These are phyloP conservation scores for Trichoderma sp. DNA, from an alignment of 2,329 filamentous ascomycete genomes.

Conservation along the genomic window DNA sequence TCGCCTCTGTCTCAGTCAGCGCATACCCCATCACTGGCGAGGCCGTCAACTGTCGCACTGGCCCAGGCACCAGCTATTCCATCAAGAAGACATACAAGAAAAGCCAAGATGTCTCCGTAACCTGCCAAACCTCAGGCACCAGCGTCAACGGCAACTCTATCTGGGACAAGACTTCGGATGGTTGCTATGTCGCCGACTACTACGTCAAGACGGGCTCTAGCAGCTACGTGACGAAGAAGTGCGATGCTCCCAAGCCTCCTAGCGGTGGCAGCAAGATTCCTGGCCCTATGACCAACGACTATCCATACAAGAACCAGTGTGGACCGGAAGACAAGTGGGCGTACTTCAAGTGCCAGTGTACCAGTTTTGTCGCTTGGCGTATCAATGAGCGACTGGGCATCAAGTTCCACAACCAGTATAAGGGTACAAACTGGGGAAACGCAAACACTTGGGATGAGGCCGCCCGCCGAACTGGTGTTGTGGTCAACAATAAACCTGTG, in stretches of 20 bases:
- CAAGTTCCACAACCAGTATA: constrained; percentile 26
- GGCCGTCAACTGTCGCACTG: constrained; percentile 22
- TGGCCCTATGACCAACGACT: constrained; percentile 24
- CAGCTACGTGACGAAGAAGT: constrained; percentile 14
- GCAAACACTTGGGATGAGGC: constrained; percentile 26
- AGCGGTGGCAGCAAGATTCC: neutral
- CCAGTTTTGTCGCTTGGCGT: constrained; percentile 27
- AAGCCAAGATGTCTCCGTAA: constrained; percentile 19
- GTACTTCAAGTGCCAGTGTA: constrained; percentile 26
- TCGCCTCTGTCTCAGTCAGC: constrained; percentile 2
- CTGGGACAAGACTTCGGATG: constrained; percentile 22
- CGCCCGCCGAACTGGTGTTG: constrained; percentile 18
- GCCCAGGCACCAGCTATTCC: constrained; percentile 16
- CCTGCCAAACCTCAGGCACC: constrained; percentile 22
- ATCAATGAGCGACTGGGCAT: constrained; percentile 25
- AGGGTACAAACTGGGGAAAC: constrained; percentile 25
- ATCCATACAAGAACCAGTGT: constrained; percentile 25
- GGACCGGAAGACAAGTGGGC: constrained; percentile 22
- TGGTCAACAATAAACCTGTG: constrained; percentile 22
- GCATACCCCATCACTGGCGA: constrained; percentile 20
- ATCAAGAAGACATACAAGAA: constrained; percentile 21
- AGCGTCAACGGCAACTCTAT: constrained; percentile 19
- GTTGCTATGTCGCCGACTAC: constrained; percentile 23
- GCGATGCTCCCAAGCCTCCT: constrained; percentile 4
- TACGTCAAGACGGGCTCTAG: constrained; percentile 23